Conservation (phyloP, 768 basidiomycete genomes). For the Russula brevipes region DNA sequence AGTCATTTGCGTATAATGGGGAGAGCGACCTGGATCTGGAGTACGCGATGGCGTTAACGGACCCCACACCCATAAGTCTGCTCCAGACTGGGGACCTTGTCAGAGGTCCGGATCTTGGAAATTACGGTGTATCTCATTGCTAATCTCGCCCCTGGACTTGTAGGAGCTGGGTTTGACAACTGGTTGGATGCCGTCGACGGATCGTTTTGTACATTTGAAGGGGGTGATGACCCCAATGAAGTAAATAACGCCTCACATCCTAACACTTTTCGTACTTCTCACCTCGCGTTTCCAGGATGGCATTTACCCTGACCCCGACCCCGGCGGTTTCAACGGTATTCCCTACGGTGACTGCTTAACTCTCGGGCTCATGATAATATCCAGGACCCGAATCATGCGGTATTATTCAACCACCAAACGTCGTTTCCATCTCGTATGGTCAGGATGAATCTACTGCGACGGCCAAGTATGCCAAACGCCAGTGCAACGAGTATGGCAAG, state of each 20-base stretch:
- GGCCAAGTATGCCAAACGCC: slow-evolving; percentile 37
- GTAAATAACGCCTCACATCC: neutral
- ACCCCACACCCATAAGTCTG: slow-evolving; percentile 35
- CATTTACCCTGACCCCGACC: slow-evolving; percentile 39
- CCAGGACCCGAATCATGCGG: slow-evolving; percentile 38
- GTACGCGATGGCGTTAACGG: slow-evolving; percentile 52
- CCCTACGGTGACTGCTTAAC: neutral
- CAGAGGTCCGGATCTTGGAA: neutral
- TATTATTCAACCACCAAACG: slow-evolving; percentile 32
- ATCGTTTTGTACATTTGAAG: slow-evolving; percentile 20
- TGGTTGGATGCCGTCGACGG: slow-evolving; percentile 25
- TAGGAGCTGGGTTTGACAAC: slow-evolving; percentile 21
- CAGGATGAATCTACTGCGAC: slow-evolving; percentile 34
- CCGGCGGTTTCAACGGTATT: slow-evolving; percentile 35
- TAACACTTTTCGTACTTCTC: neutral
- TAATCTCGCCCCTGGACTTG: neutral
- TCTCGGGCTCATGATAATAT: neutral
- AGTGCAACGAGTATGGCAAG: slow-evolving; percentile 45
- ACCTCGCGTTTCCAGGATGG: slow-evolving; percentile 5
- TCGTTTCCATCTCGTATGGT: slow-evolving; percentile 41
- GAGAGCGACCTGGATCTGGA: slow-evolving; percentile 73
- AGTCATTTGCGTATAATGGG: slow-evolving; percentile 45
- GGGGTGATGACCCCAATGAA: slow-evolving; percentile 5
- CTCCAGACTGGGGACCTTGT: slow-evolving; percentile 35
- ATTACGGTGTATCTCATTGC: neutral